phyloP scores from a whole-genome alignment of 2,329 filamentous ascomycete genomes.

The Colletotrichum musae region DNA sequence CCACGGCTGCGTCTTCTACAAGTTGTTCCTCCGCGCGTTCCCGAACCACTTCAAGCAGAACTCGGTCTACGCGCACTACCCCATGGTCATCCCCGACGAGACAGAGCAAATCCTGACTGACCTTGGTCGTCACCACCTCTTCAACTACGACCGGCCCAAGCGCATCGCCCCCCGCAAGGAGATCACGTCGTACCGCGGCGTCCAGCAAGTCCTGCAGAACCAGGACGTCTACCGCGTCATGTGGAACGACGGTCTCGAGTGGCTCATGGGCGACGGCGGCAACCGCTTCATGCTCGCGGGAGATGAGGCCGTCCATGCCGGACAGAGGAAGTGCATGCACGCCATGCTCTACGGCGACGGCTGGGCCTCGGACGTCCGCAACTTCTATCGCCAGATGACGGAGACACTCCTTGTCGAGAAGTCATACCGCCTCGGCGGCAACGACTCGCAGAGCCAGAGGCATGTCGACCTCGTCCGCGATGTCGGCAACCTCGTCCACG shows the following conservation, averaged over 20 bases:
- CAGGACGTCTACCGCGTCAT: conserved; percentile 73
- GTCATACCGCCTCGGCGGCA: conserved; percentile 69
- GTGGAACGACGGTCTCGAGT: conserved; percentile 75
- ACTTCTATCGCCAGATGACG: conserved; percentile 76
- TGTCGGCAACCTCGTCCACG: conserved; percentile 77
- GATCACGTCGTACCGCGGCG: conserved; percentile 73
- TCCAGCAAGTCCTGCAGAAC: conserved; percentile 73
- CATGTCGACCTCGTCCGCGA: conserved; percentile 80
- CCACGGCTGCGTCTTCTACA: conserved; percentile 88
- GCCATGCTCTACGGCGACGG: conserved; percentile 73
- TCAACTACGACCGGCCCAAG: conserved; percentile 76
- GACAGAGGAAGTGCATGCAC: conserved; percentile 67
- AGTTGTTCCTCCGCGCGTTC: conserved; percentile 84
- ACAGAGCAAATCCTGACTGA: conserved; percentile 79
- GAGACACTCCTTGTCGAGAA: conserved; percentile 75
- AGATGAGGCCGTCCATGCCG: conserved; percentile 62
- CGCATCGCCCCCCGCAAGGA: conserved; percentile 66
- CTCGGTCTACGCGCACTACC: conserved; percentile 86
- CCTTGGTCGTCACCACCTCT: conserved; percentile 76
- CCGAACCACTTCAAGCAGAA: conserved; percentile 83
- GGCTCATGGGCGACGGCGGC: conserved; percentile 70
- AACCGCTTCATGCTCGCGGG: conserved; percentile 71
- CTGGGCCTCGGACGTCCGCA: conserved; percentile 74
- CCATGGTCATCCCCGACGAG: conserved; percentile 78
- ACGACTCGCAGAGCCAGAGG: conserved; percentile 48